Percentiles rank a stretch among this genome's conserved stretches.
These are phyloP conservation scores for Magnolia officinalis DNA, from an alignment of 164 flowering plant species.

Conservation along the genomic window DNA sequence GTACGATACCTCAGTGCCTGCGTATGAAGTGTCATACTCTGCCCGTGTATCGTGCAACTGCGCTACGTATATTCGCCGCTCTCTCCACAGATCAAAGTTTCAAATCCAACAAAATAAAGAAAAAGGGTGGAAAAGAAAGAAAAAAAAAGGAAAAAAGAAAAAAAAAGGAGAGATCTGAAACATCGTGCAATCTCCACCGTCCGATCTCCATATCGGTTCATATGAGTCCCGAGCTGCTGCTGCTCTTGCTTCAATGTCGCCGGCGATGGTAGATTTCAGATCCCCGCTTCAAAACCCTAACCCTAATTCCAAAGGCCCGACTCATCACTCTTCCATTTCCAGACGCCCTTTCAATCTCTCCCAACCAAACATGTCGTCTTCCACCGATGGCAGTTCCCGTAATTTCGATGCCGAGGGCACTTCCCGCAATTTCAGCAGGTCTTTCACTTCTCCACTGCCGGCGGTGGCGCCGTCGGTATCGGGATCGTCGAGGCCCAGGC, in stretches of 20 bases:
- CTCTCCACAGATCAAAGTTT: not conserved
- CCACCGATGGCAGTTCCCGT: not conserved
- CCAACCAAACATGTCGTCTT: not conserved
- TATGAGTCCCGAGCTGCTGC: slow-evolving; percentile 7
- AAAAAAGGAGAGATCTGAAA: not conserved
- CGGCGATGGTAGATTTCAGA: slow-evolving; percentile 17
- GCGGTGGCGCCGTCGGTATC: not conserved
- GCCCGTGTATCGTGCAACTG: not conserved
- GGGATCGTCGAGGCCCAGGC: slow-evolving; percentile 25
- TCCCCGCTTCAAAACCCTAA: slow-evolving; percentile 24
- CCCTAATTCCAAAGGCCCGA: slow-evolving; percentile 24
- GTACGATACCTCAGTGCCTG: not conserved
- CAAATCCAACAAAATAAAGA: not conserved
- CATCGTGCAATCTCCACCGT: not conserved
- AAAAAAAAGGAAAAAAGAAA: not conserved
- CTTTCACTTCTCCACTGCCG: slow-evolving; percentile 5
- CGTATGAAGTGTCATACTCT: not conserved
- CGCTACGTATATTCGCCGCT: not conserved
- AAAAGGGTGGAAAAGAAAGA: not conserved
- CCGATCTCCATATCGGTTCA: not conserved
- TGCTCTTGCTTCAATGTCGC: slow-evolving; percentile 16
- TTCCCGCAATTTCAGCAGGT: not conserved
- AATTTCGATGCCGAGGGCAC: slow-evolving; percentile 10
- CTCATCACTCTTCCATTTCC: slow-evolving; percentile 6
- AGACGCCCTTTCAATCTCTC: not conserved